Evolutionary conservation across 2,329 filamentous ascomycete genomes (phyloP).

Genomic region (Clarireedia homoeocarpa): DNA sequence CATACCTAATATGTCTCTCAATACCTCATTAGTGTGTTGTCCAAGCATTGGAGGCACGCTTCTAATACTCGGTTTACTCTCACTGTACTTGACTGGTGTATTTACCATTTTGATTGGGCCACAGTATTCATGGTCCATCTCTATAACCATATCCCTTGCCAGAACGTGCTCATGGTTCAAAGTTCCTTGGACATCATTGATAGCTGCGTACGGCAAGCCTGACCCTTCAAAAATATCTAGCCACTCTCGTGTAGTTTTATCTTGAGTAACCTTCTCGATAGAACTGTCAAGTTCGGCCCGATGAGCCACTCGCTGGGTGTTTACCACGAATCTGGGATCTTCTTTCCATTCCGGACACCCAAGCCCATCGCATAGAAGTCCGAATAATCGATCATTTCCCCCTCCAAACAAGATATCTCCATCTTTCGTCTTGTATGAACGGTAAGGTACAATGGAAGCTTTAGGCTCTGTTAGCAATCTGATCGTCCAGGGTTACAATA

Average conservation of each 20-base stretch:
- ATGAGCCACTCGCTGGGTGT: slow-evolving; percentile 58
- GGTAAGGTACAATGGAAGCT: slow-evolving; percentile 97
- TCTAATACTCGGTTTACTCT: slow-evolving; percentile 68
- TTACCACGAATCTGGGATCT: slow-evolving; percentile 51
- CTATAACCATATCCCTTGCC: slow-evolving; percentile 83
- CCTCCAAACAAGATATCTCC: slow-evolving; percentile 64
- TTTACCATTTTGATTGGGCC: slow-evolving; percentile 86
- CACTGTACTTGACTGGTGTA: slow-evolving; percentile 89
- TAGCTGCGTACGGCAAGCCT: slow-evolving; percentile 88
- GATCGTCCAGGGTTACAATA: too few relatives aligned
- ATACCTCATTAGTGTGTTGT: slow-evolving; percentile 75
- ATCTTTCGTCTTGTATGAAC: slow-evolving; percentile 68
- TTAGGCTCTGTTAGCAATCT: neutral
- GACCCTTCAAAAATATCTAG: slow-evolving; percentile 78
- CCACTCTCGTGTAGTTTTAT: slow-evolving; percentile 83
- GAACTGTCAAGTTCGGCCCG: slow-evolving; percentile 67
- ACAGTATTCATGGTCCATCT: slow-evolving; percentile 75
- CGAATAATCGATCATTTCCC: slow-evolving; percentile 64
- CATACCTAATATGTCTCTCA: slow-evolving; percentile 56
- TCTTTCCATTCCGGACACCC: slow-evolving; percentile 51
- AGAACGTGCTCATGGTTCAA: slow-evolving; percentile 77
- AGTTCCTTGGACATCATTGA: slow-evolving; percentile 85
- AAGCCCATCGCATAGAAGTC: slow-evolving; percentile 53
- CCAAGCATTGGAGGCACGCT: slow-evolving; percentile 77
- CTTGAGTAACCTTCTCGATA: slow-evolving; percentile 68